Evolutionary conservation across 352 stramenopile species (phyloP), one percentile per base, ranked within the genome.

Genomic region (Phytopythium chamaehyphon): DNA sequence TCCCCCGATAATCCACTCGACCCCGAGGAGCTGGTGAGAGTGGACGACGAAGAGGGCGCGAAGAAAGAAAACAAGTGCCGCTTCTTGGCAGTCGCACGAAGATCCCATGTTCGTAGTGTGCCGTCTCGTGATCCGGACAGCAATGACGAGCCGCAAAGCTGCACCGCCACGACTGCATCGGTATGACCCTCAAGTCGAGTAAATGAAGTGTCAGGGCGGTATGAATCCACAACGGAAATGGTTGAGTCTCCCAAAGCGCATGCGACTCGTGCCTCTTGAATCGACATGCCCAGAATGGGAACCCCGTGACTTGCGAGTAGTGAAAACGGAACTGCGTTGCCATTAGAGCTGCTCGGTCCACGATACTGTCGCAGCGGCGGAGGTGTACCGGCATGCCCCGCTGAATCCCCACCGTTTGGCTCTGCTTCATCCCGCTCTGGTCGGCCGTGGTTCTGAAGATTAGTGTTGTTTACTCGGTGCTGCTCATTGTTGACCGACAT

Each of bases 31-130:
- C 44, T 39, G 15, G 23, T 50, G 22, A 48, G 11, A 22, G 42
- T 48, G 6, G 42, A 31, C n/a, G 23, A 48, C 37, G 52, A 28
- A 31, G 15, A 47, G 15, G 33, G 43, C 0, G 71, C 78, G 39
- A 93, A 84, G 47, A 90, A 90, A 10, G 71, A 61, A 31, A 89
- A 86, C 44, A 90, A 64, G 24, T 68, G 59, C 6, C 77, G 71
- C 37, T 78, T 88, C 42, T 76, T 82, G 1, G 69, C 57, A 39
- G 76, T 86, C 26, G 69, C 67, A 16, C 67, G 69, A 11, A 94
- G 63, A 47, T 92, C 76, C 81, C 83, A 94, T 5, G 61, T 68
- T 45, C 82, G 76, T 36, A 94, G 42, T 8, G 83, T 92, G 51
- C 83, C 65, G 53, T 94, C 83, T 26, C 72, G 64, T 18, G 83